These are phyloP conservation scores for Waitea zeae DNA, from an alignment of 1,284 basidiomycete species.

Conservation along the genomic window DNA sequence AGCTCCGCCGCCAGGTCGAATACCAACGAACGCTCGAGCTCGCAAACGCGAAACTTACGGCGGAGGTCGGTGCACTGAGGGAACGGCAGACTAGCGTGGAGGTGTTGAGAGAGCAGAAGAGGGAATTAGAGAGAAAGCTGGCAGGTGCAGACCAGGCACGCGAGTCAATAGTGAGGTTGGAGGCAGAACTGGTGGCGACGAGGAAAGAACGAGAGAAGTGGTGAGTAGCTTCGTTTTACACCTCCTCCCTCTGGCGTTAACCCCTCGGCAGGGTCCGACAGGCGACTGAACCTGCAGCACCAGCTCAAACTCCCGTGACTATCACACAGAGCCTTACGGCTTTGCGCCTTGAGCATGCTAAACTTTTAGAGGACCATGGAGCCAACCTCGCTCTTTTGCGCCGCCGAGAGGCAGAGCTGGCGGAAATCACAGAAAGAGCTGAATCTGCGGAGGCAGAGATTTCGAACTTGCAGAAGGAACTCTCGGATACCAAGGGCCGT, in stretches of 20 bases:
- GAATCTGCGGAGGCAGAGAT: constrained; percentile 17
- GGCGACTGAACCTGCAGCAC: constrained; percentile 16
- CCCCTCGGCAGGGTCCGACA: background rate
- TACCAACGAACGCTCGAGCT: constrained; percentile 46
- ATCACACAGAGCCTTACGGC: constrained; percentile 26
- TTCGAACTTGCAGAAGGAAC: constrained; percentile 18
- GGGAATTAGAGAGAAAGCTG: constrained; percentile 40
- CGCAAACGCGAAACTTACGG: constrained; percentile 37
- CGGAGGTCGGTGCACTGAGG: constrained; percentile 34
- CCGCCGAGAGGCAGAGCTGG: constrained; percentile 30
- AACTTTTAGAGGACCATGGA: constrained; percentile 48
- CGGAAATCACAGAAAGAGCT: constrained; percentile 7
- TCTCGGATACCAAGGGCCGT: constrained; percentile 23
- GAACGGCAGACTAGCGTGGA: constrained; percentile 43
- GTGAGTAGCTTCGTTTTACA: constrained; percentile 17
- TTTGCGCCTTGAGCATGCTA: constrained; percentile 41
- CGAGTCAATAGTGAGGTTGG: constrained; percentile 34
- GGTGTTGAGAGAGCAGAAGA: constrained; percentile 60
- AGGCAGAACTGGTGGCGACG: constrained; percentile 43
- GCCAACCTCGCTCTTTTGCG: constrained; percentile 29
- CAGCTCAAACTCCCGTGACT: constrained; percentile 29
- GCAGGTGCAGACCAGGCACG: constrained; percentile 34
- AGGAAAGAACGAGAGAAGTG: constrained; percentile 37
- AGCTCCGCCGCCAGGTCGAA: constrained; percentile 41
- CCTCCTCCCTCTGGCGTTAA: background rate